A percentile compares a stretch with the other conserved stretches of the same genome.
Evolutionary conservation across 805 yeast genomes (phyloP).

Genomic region (Ogataea nonfermentans): DNA sequence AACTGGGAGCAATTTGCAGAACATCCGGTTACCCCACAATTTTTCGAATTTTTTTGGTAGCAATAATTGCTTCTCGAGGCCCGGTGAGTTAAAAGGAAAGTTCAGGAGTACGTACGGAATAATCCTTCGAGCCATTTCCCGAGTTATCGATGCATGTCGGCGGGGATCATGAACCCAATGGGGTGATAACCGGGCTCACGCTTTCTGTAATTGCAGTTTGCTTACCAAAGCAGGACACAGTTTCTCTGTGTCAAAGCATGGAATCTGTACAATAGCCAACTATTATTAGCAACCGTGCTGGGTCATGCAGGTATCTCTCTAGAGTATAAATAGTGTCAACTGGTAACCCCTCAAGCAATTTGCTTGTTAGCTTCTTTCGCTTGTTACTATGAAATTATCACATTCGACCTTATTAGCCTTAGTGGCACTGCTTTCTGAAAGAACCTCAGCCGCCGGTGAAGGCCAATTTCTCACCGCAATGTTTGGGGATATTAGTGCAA

Average conservation of each 20-base stretch:
- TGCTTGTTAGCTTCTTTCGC: no score
- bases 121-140: no score
- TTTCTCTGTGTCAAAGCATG: no score
- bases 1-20: background rate
- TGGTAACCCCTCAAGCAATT: background rate
- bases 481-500: constrained; percentile 35
- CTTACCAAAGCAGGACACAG: no score
- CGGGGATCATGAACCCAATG: no score
- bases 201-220: no score
- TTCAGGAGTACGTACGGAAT: no score
- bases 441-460: constrained; percentile 19
- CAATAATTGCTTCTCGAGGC: no score
- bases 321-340: background rate
- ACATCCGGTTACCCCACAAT: background rate
- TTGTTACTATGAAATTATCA: constrained; percentile 26
- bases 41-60: background rate
- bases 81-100: no score
- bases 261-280: background rate
- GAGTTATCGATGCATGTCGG: no score
- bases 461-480: constrained; percentile 37
- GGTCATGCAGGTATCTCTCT: background rate
- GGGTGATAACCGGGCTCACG: no score
- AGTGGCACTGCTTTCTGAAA: constrained; percentile 21
- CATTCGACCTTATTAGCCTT: constrained; percentile 19
- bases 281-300: background rate